Conservation (phyloP, 208 protist genomes). For the Trypanosoma scelopori region DNA sequence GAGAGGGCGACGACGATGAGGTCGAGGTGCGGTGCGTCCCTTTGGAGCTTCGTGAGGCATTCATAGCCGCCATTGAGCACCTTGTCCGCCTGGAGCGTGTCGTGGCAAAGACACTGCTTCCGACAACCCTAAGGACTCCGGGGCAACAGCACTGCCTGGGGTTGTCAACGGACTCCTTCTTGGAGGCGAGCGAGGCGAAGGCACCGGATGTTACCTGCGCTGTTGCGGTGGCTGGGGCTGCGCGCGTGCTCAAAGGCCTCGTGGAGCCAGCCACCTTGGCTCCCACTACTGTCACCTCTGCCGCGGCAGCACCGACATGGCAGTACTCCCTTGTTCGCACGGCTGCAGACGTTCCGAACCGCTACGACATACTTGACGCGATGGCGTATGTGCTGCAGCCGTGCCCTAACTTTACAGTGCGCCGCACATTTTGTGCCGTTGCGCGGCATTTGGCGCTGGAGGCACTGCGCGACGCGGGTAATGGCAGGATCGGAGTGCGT, state of each 20-base stretch:
- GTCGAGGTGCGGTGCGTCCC: neutral
- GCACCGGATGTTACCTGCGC: neutral
- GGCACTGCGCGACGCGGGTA: slow-evolving; percentile 9
- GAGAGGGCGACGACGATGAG: neutral
- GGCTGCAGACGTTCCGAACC: slow-evolving; percentile 23
- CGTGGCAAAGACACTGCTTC: slow-evolving; percentile 1
- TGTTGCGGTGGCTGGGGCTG: slow-evolving; percentile 1
- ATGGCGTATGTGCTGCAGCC: slow-evolving; percentile 20
- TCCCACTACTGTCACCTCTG: too few relatives aligned
- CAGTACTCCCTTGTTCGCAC: slow-evolving; percentile 18
- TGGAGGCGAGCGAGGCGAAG: neutral
- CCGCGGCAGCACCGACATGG: slow-evolving; percentile 6
- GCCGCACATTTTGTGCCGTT: slow-evolving; percentile 22
- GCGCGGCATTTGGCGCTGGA: slow-evolving; percentile 22
- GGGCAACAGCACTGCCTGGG: neutral
- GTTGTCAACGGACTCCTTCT: neutral
- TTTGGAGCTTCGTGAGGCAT: slow-evolving; percentile 17
- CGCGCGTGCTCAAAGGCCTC: slow-evolving; percentile 2
- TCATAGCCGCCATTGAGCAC: slow-evolving; percentile 23
- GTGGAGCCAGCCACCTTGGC: slow-evolving; percentile 13
- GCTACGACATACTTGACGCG: slow-evolving; percentile 29
- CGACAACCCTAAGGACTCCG: neutral
- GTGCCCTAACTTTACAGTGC: slow-evolving; percentile 6
- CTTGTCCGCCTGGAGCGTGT: slow-evolving; percentile 17
- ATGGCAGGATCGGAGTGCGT: slow-evolving; percentile 15